Percentiles rank a stretch among this genome's conserved stretches.
Evolutionary conservation across 129 eudicot genomes (phyloP).

Genomic region (Flaveria robusta): DNA sequence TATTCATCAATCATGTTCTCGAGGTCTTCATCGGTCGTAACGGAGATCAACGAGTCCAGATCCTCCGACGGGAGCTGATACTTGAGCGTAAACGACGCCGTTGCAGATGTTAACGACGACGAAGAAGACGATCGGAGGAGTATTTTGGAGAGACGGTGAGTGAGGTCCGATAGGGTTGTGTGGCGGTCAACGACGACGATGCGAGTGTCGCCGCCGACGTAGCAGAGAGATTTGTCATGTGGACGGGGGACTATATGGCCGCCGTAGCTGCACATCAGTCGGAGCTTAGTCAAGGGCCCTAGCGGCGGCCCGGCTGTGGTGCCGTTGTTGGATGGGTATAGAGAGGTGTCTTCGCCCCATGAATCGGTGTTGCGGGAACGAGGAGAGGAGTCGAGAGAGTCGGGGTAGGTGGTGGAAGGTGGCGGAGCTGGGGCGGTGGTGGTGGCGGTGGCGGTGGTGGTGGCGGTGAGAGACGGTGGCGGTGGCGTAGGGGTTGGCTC

Average conservation of each 20-base stretch:
- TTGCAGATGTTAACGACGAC: background rate
- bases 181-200: constrained; percentile 55
- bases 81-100: constrained; percentile 59
- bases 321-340: constrained; percentile 27
- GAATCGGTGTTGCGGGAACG: constrained; percentile 52
- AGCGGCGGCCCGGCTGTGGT: constrained; percentile 38
- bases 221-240: constrained; percentile 46
- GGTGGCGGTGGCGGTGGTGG: constrained; percentile 4
- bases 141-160: constrained; percentile 35
- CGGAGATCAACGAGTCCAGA: constrained; percentile 60
- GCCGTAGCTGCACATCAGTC: constrained; percentile 59
- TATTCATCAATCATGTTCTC: constrained; percentile 53
- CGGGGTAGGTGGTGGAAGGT: constrained; percentile 34
- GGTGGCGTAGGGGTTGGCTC: constrained; percentile 52
- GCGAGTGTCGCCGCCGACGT: constrained; percentile 56
- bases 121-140: constrained; percentile 37
- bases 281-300: constrained; percentile 26
- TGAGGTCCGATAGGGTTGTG: constrained; percentile 33
- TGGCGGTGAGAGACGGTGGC: constrained; percentile 24
- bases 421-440: constrained; percentile 20
- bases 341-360: constrained; percentile 55
- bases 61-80: constrained; percentile 68
- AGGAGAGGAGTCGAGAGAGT: constrained; percentile 58
- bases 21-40: constrained; percentile 53
- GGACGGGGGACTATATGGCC: constrained; percentile 62